phyloP scores from a whole-genome alignment of 768 basidiomycete species.

The Hypholoma fasciculare region DNA sequence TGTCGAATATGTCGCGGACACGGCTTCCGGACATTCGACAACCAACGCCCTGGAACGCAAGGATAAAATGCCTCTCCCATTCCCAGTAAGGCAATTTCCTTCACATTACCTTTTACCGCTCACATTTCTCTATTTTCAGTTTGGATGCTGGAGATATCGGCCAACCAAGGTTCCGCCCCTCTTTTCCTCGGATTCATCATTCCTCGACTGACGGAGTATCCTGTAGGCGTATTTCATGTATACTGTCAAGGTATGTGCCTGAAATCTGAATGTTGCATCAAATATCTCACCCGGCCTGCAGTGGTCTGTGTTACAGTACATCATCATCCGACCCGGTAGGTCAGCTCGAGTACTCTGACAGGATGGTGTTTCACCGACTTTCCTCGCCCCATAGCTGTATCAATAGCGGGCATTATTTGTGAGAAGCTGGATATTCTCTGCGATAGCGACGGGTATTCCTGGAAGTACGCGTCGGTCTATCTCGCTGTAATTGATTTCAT shows the following conservation, averaged over 20 bases:
- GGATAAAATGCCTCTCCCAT: slow-evolving; percentile 70
- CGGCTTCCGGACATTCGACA: slow-evolving; percentile 60
- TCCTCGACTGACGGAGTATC: slow-evolving; percentile 1
- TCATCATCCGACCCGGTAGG: slow-evolving; percentile 62
- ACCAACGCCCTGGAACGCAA: slow-evolving; percentile 74
- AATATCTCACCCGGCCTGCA: slow-evolving; percentile 24
- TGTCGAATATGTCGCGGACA: slow-evolving; percentile 82
- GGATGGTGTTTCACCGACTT: background rate
- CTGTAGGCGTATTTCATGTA: slow-evolving; percentile 85
- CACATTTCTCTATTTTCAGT: slow-evolving; percentile 36
- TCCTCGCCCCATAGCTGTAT: slow-evolving; percentile 39
- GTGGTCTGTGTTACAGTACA: slow-evolving; percentile 91
- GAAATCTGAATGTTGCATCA: background rate
- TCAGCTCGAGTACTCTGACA: background rate
- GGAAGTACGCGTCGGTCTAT: slow-evolving; percentile 67
- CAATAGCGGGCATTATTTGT: slow-evolving; percentile 80
- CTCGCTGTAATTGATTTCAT: slow-evolving; percentile 74
- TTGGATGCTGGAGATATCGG: slow-evolving; percentile 80
- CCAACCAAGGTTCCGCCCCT: slow-evolving; percentile 63
- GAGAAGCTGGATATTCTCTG: slow-evolving; percentile 72
- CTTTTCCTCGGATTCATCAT: background rate
- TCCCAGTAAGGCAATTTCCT: slow-evolving; percentile 46
- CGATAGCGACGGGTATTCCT: slow-evolving; percentile 55
- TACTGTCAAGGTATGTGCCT: slow-evolving; percentile 63
- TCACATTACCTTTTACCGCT: background rate